A percentile compares a stretch with the other conserved stretches of the same genome.
Evolutionary conservation across 2,329 filamentous ascomycete genomes (phyloP).

Genomic region (Trichoderma atrobrunneum): DNA sequence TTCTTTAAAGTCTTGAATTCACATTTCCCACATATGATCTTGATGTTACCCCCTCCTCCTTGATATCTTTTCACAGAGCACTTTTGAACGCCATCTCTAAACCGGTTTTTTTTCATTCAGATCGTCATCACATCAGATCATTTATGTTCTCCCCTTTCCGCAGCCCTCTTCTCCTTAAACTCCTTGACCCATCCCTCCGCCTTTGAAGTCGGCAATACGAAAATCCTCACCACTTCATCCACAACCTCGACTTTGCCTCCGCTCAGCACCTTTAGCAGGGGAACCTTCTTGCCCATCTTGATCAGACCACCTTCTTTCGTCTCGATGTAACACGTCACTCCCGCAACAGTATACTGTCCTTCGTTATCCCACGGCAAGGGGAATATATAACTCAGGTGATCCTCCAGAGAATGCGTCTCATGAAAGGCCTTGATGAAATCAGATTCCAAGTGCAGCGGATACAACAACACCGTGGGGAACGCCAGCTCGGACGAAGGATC

Average conservation of each 20-base stretch:
- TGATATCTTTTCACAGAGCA: not conserved
- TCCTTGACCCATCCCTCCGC: slow-evolving; percentile 76
- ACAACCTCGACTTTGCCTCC: slow-evolving; percentile 81
- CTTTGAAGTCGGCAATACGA: slow-evolving; percentile 71
- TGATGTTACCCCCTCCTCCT: not conserved
- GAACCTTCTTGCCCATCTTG: slow-evolving; percentile 84
- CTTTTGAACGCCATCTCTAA: not conserved
- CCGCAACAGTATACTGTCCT: slow-evolving; percentile 60
- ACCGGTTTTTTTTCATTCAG: not conserved
- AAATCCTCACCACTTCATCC: slow-evolving; percentile 79
- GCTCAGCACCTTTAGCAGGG: slow-evolving; percentile 69
- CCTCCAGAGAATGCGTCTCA: slow-evolving; percentile 70
- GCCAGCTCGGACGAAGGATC: slow-evolving; percentile 69
- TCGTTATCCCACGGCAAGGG: slow-evolving; percentile 81
- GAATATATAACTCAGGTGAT: slow-evolving; percentile 82
- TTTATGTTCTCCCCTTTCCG: slow-evolving; percentile 36
- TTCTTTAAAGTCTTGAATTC: not conserved
- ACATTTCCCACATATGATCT: not conserved
- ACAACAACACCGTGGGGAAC: slow-evolving; percentile 80
- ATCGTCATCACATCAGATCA: not conserved
- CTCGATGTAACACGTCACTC: slow-evolving; percentile 87
- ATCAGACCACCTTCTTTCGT: slow-evolving; percentile 75
- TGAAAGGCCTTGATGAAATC: slow-evolving; percentile 89
- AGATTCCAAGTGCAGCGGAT: slow-evolving; percentile 75
- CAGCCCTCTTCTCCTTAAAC: slow-evolving; percentile 72